Conservation (phyloP, 2,329 filamentous ascomycete species). For the Pseudopyrenochaeta lycopersici region DNA sequence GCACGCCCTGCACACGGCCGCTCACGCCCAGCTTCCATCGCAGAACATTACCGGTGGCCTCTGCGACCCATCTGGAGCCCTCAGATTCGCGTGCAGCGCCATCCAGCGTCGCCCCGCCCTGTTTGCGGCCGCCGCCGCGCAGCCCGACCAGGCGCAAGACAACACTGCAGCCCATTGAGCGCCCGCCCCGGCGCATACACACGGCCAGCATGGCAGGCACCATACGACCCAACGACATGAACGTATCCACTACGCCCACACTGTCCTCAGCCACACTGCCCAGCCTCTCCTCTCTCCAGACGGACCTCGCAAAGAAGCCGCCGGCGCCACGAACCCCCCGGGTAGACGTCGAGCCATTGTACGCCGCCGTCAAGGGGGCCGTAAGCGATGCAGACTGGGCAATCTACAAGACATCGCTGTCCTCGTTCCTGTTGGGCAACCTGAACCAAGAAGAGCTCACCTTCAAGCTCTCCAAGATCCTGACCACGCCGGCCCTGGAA, state of each 20-base stretch:
- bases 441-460: slow-evolving; percentile 70
- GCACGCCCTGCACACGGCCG: slow-evolving; percentile 22
- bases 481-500: slow-evolving; percentile 62
- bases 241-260: slow-evolving; percentile 44
- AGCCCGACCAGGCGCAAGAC: slow-evolving; percentile 8
- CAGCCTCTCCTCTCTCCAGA: slow-evolving; percentile 44
- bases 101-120: slow-evolving; percentile 6
- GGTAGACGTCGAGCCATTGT: slow-evolving; percentile 70
- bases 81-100: slow-evolving; percentile 8
- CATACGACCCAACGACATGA: slow-evolving; percentile 48
- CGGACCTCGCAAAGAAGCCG: slow-evolving; percentile 56
- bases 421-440: slow-evolving; percentile 67
- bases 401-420: slow-evolving; percentile 67
- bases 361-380: slow-evolving; percentile 67
- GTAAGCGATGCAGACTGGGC: slow-evolving; percentile 66
- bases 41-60: slow-evolving; percentile 9
- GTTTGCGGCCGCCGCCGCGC: slow-evolving; percentile 9
- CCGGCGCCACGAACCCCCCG: slow-evolving; percentile 63
- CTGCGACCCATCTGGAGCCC: slow-evolving; percentile 20
- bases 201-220: slow-evolving; percentile 48
- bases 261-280: slow-evolving; percentile 47
- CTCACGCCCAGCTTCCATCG: slow-evolving; percentile 20
- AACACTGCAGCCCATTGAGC: slow-evolving; percentile 22
- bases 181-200: slow-evolving; percentile 12
- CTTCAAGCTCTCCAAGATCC: slow-evolving; percentile 64